phyloP scores from a whole-genome alignment of 371 early-diverging fungal species.

The Actinomortierella ambigua region DNA sequence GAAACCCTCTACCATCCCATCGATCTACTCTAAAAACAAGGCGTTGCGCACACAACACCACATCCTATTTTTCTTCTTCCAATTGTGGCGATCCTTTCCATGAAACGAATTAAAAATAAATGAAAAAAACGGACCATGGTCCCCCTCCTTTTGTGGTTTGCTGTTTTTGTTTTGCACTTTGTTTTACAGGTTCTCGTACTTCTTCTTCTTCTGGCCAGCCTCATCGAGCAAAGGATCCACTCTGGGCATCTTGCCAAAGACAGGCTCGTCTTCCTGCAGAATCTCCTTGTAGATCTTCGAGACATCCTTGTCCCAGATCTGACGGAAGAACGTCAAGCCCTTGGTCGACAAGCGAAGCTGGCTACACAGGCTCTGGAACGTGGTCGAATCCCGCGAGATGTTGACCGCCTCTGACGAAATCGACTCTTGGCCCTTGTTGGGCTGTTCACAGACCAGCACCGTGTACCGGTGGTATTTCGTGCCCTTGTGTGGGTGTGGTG shows the following conservation, averaged over 20 bases:
- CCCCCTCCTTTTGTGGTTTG: no score
- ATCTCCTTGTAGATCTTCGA: constrained; percentile 70
- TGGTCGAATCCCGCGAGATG: constrained; percentile 44
- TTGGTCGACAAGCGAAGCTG: constrained; percentile 26
- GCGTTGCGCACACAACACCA: no score
- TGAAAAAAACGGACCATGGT: no score
- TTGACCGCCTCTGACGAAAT: constrained; percentile 46
- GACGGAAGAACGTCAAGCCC: constrained; percentile 73
- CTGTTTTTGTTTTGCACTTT: neutral
- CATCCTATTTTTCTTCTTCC: no score
- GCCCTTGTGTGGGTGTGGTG: constrained; percentile 85
- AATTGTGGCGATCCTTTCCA: no score
- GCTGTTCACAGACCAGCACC: constrained; percentile 71
- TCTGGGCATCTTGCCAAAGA: constrained; percentile 65
- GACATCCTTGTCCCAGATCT: constrained; percentile 75
- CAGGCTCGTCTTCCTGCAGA: constrained; percentile 57
- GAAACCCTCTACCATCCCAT: no score
- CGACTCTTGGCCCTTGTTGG: constrained; percentile 60
- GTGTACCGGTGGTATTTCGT: constrained; percentile 83
- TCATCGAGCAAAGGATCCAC: constrained; percentile 55
- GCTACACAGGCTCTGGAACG: constrained; percentile 30
- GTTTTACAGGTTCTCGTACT: constrained; percentile 34
- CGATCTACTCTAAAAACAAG: no score
- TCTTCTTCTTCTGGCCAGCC: constrained; percentile 57
- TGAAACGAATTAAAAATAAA: no score